Evolutionary conservation across 2,329 filamentous ascomycete species (phyloP).

Genomic region (Monilinia laxa): DNA sequence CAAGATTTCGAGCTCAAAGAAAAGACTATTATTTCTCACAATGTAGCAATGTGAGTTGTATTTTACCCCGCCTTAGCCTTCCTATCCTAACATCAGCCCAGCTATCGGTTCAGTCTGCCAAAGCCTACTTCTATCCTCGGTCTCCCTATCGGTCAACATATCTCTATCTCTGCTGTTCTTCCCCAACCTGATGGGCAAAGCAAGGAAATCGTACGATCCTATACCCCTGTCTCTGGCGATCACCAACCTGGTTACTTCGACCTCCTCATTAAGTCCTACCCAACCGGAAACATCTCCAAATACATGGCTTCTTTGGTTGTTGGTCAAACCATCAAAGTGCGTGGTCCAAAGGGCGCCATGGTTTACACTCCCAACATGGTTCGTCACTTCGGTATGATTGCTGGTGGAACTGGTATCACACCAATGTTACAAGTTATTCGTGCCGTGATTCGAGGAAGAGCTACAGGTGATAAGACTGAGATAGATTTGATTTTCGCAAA

Average conservation of each 20-base stretch:
- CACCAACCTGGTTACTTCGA: constrained; percentile 90
- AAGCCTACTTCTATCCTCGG: constrained; percentile 78
- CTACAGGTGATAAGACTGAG: constrained; percentile 78
- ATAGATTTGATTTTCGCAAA: constrained; percentile 97
- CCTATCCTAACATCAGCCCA: constrained; percentile 40
- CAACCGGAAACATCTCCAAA: constrained; percentile 95
- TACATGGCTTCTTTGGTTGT: constrained; percentile 80
- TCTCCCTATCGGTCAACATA: constrained; percentile 97
- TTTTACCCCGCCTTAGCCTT: not conserved
- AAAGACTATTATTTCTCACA: constrained; percentile 95
- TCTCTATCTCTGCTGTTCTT: constrained; percentile 84
- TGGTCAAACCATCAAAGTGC: constrained; percentile 85
- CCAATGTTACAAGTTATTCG: constrained; percentile 97
- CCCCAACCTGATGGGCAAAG: constrained; percentile 62
- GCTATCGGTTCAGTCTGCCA: constrained; percentile 91
- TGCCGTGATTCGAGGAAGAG: constrained; percentile 80
- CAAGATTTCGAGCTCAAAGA: constrained; percentile 91
- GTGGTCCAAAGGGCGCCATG: constrained; percentile 95
- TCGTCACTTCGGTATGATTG: constrained; percentile 95
- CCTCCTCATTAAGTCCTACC: constrained; percentile 96
- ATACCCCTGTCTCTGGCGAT: constrained; percentile 89
- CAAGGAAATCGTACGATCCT: constrained; percentile 86
- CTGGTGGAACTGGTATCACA: constrained; percentile 95
- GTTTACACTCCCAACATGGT: constrained; percentile 98
- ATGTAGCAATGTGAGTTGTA: constrained; percentile 79